Conservation (phyloP, 1,139 yeast species). For the Pichia sp. region DNA sequence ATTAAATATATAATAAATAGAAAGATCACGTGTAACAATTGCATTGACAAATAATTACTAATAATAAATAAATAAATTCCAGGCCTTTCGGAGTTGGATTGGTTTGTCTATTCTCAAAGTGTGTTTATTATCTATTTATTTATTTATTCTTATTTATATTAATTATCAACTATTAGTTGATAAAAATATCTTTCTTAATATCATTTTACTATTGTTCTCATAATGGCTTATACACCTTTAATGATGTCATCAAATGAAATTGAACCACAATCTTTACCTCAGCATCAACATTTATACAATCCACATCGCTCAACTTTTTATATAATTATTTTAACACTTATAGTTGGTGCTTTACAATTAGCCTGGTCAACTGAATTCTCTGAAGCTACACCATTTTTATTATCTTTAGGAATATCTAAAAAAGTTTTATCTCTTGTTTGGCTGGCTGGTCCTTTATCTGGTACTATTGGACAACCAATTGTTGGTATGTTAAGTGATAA, state of each 20-base stretch:
- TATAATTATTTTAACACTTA: slow-evolving; percentile 40
- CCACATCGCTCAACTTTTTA: slow-evolving; percentile 38
- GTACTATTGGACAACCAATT: slow-evolving; percentile 53
- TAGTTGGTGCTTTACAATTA: slow-evolving; percentile 45
- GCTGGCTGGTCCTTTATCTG: slow-evolving; percentile 60
- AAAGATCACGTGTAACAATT: too few species aligned
- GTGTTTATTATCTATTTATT: too few species aligned
- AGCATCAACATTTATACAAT: slow-evolving; percentile 24
- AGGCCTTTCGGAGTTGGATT: too few species aligned
- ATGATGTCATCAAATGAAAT: not conserved
- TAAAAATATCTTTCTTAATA: too few species aligned
- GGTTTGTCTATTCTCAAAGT: too few species aligned
- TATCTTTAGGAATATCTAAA: slow-evolving; percentile 50
- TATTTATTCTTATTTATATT: too few species aligned
- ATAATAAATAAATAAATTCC: too few species aligned
- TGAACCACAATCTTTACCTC: not conserved
- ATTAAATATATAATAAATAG: too few species aligned
- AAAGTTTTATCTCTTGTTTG: slow-evolving; percentile 47
- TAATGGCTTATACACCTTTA: too few species aligned
- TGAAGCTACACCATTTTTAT: slow-evolving; percentile 44
- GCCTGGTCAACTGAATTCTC: slow-evolving; percentile 52
- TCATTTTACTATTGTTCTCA: too few species aligned
- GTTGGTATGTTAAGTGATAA: slow-evolving; percentile 51
- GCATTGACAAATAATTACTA: too few species aligned
- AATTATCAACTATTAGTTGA: too few species aligned